Percentiles rank a stretch among this genome's conserved stretches.
These are phyloP conservation scores for Halophytophthora batemanensis DNA, from an alignment of 352 stramenopile genomes.

Conservation along the genomic window DNA sequence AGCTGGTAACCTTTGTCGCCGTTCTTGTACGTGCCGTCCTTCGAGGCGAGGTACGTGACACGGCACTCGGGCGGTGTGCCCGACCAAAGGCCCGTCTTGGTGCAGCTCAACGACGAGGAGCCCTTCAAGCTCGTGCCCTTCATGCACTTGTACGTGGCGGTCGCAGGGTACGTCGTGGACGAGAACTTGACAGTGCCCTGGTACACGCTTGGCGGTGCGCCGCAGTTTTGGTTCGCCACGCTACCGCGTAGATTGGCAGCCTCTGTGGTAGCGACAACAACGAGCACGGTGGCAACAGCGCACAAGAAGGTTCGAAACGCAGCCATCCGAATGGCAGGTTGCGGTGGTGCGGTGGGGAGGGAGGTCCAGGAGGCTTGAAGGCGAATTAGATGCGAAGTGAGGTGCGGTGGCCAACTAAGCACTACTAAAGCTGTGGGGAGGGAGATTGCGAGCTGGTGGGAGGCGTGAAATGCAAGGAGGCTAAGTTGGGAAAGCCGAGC, in stretches of 20 bases:
- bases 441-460: no score
- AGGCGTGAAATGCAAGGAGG: no score
- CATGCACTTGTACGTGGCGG: slow-evolving; percentile 37
- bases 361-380: no score
- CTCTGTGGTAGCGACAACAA: slow-evolving; percentile 2
- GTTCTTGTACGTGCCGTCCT: slow-evolving; percentile 61
- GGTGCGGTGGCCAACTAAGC: no score
- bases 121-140: slow-evolving; percentile 39
- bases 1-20: slow-evolving; percentile 46
- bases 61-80: slow-evolving; percentile 33
- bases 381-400: no score
- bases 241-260: slow-evolving; percentile 25
- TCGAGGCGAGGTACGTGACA: slow-evolving; percentile 34
- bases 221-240: slow-evolving; percentile 14
- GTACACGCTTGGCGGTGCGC: slow-evolving; percentile 25
- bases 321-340: slow-evolving; percentile 1
- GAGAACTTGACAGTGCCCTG: slow-evolving; percentile 43
- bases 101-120: slow-evolving; percentile 28
- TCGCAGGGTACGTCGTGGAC: slow-evolving; percentile 30
- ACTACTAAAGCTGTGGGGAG: no score
- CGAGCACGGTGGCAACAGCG: neutral
- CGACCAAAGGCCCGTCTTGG: slow-evolving; percentile 36
- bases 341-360: no score
- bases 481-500: no score
- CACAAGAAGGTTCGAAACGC: slow-evolving; percentile 3